Conservation (phyloP, 345 rosid species). For the Arabis alpina region DNA sequence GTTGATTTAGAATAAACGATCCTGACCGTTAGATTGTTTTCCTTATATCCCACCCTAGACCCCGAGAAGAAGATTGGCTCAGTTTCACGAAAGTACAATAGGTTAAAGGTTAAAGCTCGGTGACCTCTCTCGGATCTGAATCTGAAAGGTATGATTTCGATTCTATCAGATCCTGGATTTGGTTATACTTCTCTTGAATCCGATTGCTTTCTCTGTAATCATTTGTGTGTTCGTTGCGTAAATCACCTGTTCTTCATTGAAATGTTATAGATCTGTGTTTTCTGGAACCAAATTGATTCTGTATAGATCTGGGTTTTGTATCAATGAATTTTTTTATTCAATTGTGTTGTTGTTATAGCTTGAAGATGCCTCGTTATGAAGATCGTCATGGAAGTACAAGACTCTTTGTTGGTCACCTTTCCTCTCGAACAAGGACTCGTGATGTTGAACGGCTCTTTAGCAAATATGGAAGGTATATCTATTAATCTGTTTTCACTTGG, state of each 20-base stretch:
- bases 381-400: constrained; percentile 48
- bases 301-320: neutral
- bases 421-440: constrained; percentile 54
- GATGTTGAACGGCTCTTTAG: constrained; percentile 60
- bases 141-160: constrained; percentile 4
- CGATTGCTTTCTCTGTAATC: neutral
- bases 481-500: neutral
- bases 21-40: constrained; percentile 12
- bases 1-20: constrained; percentile 1
- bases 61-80: neutral
- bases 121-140: constrained; percentile 26
- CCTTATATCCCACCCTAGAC: neutral
- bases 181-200: neutral
- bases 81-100: neutral
- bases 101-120: constrained; percentile 5
- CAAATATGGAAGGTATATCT: constrained; percentile 59
- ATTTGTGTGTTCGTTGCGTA: neutral
- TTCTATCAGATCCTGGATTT: neutral
- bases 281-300: neutral
- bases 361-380: constrained; percentile 57
- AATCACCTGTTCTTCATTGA: neutral
- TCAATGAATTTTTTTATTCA: no score
- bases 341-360: neutral
- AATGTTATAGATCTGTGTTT: neutral
- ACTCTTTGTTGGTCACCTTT: constrained; percentile 58